phyloP scores from a whole-genome alignment of 148 eudicot species.

The Chenopodium suecicum region DNA sequence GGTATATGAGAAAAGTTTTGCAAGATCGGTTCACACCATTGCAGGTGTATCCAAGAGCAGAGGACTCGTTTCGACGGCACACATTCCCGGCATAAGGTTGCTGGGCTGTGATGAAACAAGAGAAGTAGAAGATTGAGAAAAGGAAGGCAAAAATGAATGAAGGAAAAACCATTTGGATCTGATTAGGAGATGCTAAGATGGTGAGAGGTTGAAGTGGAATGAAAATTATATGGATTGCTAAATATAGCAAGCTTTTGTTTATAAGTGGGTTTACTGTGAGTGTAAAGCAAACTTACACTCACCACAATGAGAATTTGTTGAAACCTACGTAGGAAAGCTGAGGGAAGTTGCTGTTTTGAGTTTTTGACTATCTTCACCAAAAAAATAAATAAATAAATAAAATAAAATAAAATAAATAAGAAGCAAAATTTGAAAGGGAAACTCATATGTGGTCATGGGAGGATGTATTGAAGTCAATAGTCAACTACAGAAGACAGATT shows the following conservation, averaged over 20 bases:
- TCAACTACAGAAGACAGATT: background rate
- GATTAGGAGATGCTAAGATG: background rate
- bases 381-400: background rate
- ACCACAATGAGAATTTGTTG: background rate
- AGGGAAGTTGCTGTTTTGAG: conserved; percentile 13
- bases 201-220: background rate
- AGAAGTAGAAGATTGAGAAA: conserved; percentile 7
- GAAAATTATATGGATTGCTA: background rate
- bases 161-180: conserved; percentile 12
- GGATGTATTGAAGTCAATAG: background rate
- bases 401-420: background rate
- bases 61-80: conserved; percentile 34
- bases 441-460: too few relatives aligned
- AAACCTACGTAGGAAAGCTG: conserved; percentile 4
- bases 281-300: too few relatives aligned
- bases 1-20: conserved; percentile 65
- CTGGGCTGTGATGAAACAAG: conserved; percentile 42
- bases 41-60: conserved; percentile 66
- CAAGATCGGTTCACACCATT: conserved; percentile 61
- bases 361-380: conserved; percentile 13
- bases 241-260: too few relatives aligned
- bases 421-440: too few relatives aligned
- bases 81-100: conserved; percentile 52
- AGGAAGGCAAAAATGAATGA: background rate
- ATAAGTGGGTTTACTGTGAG: too few relatives aligned